phyloP scores from a whole-genome alignment of 495 filamentous ascomycete species.

The Xylaria flabelliformis region DNA sequence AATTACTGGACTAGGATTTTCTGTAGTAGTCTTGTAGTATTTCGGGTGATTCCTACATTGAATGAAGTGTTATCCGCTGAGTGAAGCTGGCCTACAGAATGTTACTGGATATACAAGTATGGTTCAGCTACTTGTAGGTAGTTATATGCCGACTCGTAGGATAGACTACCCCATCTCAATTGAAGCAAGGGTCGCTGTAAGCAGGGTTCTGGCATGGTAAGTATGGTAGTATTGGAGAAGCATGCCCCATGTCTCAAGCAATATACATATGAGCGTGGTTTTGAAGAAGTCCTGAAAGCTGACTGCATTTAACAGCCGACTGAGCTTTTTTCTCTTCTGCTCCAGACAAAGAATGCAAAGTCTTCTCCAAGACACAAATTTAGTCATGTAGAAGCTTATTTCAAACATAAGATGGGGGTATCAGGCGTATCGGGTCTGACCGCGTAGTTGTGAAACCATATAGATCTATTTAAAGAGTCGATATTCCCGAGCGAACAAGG shows the following conservation, averaged over 20 bases:
- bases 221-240: constrained; percentile 13
- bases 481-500: neutral
- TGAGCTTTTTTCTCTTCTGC: neutral
- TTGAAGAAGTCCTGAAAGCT: constrained; percentile 12
- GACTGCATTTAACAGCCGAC: constrained; percentile 6
- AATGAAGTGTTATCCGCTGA: neutral
- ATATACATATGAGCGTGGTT: neutral
- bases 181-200: neutral
- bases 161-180: constrained; percentile 14
- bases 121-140: neutral
- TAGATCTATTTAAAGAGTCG: constrained; percentile 8
- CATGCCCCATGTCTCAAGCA: neutral
- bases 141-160: constrained; percentile 1
- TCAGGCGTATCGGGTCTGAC: neutral
- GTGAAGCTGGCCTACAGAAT: neutral
- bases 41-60: neutral
- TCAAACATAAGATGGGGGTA: neutral
- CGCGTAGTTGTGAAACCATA: constrained; percentile 17
- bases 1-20: too few relatives aligned
- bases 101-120: neutral
- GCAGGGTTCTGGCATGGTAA: constrained; percentile 1
- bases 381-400: neutral
- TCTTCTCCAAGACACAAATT: neutral
- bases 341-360: neutral
- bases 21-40: neutral